phyloP scores from a whole-genome alignment of 2,329 filamentous ascomycete genomes.

The Aspergillus brasiliensis region DNA sequence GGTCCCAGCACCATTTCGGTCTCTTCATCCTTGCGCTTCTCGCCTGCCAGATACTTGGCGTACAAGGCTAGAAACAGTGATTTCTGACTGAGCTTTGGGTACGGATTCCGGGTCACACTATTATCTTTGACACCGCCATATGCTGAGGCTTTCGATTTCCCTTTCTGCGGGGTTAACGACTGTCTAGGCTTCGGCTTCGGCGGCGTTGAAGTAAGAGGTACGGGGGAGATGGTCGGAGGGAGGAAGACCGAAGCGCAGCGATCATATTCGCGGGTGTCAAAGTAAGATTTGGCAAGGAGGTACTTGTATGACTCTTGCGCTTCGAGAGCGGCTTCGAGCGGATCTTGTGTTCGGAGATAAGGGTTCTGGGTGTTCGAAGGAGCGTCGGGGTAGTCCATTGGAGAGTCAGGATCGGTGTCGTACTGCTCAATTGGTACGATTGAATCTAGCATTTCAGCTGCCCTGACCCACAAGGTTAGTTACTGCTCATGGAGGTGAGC shows the following conservation, averaged over 20 bases:
- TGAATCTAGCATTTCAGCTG: constrained; percentile 87
- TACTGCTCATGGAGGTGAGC: not conserved
- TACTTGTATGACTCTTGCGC: constrained; percentile 79
- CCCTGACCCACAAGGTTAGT: constrained; percentile 59
- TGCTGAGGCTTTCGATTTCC: constrained; percentile 61
- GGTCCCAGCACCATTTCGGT: constrained; percentile 97
- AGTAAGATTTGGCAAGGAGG: constrained; percentile 87
- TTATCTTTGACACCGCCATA: constrained; percentile 41
- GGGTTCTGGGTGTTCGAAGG: constrained; percentile 55
- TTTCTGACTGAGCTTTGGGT: constrained; percentile 74
- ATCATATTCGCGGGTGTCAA: constrained; percentile 93
- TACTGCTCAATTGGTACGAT: constrained; percentile 63
- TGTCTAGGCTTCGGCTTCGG: constrained; percentile 43
- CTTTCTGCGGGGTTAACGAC: constrained; percentile 51
- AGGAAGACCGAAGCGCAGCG: constrained; percentile 88
- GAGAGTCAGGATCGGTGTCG: constrained; percentile 61
- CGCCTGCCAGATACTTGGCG: constrained; percentile 87
- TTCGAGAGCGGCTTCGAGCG: constrained; percentile 74
- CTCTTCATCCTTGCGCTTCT: constrained; percentile 95
- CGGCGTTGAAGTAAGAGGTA: constrained; percentile 53
- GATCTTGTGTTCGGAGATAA: constrained; percentile 61
- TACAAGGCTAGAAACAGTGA: constrained; percentile 91
- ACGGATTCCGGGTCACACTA: constrained; percentile 38
- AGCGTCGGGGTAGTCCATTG: constrained; percentile 57
- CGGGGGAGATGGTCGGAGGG: constrained; percentile 74